These are phyloP conservation scores for Elsinoe necatrix DNA, from an alignment of 2,329 filamentous ascomycete genomes.

Conservation along the genomic window DNA sequence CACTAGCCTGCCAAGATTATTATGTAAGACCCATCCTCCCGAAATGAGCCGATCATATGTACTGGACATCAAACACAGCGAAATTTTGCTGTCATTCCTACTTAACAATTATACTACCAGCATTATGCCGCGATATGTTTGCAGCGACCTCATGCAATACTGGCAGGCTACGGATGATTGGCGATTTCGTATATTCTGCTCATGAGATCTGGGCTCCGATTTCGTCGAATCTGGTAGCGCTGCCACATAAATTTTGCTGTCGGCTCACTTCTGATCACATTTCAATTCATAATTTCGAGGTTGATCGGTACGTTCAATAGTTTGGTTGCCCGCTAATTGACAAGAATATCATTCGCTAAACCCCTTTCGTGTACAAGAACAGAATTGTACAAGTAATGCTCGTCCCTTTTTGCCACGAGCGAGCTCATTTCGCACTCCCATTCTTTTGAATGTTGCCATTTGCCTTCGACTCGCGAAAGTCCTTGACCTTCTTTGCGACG, in stretches of 20 bases:
- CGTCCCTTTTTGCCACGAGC: neutral
- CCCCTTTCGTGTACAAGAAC: neutral
- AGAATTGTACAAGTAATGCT: neutral
- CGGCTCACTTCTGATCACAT: neutral
- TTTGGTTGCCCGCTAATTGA: conserved; percentile 1
- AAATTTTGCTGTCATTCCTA: too few species aligned
- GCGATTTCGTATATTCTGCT: neutral
- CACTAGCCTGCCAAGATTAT: conserved; percentile 8
- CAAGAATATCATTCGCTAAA: neutral
- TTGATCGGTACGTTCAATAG: neutral
- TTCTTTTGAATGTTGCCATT: conserved; percentile 21
- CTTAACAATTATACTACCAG: too few species aligned
- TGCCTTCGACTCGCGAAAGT: conserved; percentile 54
- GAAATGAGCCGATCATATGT: conserved; percentile 7
- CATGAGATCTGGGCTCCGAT: too few species aligned
- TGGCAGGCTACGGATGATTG: neutral
- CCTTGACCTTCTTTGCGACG: conserved; percentile 67
- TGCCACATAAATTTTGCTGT: neutral
- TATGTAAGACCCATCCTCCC: conserved; percentile 8
- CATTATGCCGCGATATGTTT: too few species aligned
- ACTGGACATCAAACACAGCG: neutral
- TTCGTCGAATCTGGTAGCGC: too few species aligned
- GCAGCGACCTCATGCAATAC: too few species aligned
- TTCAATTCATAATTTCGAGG: neutral
- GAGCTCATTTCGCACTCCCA: conserved; percentile 15